phyloP scores from a whole-genome alignment of 768 basidiomycete genomes.

The Pisolithus microcarpus region DNA sequence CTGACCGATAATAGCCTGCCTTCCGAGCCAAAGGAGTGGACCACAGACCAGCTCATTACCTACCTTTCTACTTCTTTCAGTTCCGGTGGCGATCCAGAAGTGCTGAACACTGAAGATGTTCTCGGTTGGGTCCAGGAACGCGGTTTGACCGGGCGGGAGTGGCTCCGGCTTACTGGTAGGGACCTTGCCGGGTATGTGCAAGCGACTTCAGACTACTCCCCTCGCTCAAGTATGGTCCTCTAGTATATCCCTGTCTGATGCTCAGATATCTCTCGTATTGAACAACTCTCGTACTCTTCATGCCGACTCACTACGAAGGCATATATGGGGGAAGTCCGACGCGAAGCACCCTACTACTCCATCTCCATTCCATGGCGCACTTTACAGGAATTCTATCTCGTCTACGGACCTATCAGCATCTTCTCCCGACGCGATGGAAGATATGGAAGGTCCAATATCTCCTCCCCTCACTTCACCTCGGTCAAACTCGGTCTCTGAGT shows the following conservation, averaged over 20 bases:
- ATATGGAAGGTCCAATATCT: conserved; percentile 8
- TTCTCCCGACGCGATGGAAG: conserved; percentile 4
- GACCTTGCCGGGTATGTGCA: conserved; percentile 50
- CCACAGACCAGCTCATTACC: conserved; percentile 44
- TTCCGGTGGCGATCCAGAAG: conserved; percentile 19
- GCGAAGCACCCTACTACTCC: conserved; percentile 17
- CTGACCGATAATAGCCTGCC: conserved; percentile 33
- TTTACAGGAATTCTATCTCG: conserved; percentile 31
- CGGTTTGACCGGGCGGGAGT: conserved; percentile 48
- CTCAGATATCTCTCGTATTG: conserved; percentile 41
- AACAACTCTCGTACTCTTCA: conserved; percentile 48
- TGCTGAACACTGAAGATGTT: conserved; percentile 38
- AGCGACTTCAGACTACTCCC: not conserved
- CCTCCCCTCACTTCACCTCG: conserved; percentile 14
- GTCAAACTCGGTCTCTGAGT: conserved; percentile 20
- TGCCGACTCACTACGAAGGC: conserved; percentile 49
- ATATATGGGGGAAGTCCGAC: conserved; percentile 42
- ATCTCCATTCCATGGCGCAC: conserved; percentile 19
- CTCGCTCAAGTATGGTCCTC: conserved; percentile 6
- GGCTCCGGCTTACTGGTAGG: conserved; percentile 54
- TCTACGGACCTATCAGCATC: conserved; percentile 26
- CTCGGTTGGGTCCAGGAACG: conserved; percentile 43
- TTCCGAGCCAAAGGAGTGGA: conserved; percentile 61
- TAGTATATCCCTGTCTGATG: conserved; percentile 18
- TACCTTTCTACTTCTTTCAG: conserved; percentile 46